These are phyloP conservation scores for Emmonsiellopsis sp. DNA, from an alignment of 2,329 filamentous ascomycete species.

Conservation along the genomic window DNA sequence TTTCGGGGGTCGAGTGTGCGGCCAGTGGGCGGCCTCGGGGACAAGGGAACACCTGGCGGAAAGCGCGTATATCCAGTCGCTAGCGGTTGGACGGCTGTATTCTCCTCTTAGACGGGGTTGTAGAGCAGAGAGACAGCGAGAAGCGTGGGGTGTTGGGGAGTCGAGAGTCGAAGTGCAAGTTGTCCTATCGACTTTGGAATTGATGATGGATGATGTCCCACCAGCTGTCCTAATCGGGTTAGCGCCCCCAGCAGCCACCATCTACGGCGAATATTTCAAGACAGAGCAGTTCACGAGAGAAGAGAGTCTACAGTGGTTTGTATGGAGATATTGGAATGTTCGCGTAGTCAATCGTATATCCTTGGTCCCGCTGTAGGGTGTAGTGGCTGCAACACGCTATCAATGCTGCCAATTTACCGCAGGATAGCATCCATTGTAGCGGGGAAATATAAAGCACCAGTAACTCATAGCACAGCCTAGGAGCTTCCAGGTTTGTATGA, in stretches of 20 bases:
- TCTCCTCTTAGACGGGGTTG: not conserved
- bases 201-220: constrained; percentile 17
- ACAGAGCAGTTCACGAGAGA: too few relatives aligned
- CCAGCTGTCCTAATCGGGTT: constrained; percentile 24
- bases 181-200: constrained; percentile 10
- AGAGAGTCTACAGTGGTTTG: too few relatives aligned
- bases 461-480: too few relatives aligned
- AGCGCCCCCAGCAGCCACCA: constrained; percentile 11
- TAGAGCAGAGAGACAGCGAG: not conserved
- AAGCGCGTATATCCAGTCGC: constrained; percentile 9
- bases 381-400: too few relatives aligned
- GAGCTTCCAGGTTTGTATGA: too few relatives aligned
- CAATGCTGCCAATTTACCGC: too few relatives aligned
- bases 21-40: constrained; percentile 23
- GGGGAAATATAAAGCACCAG: too few relatives aligned
- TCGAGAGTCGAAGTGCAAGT: constrained; percentile 9
- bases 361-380: too few relatives aligned
- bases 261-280: too few relatives aligned
- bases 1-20: constrained; percentile 16
- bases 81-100: not conserved
- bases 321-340: too few relatives aligned
- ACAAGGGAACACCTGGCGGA: constrained; percentile 21
- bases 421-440: too few relatives aligned
- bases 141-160: not conserved
- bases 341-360: too few relatives aligned